These are phyloP conservation scores for Albatrellus ellisii DNA, from an alignment of 768 basidiomycete genomes.

Conservation along the genomic window DNA sequence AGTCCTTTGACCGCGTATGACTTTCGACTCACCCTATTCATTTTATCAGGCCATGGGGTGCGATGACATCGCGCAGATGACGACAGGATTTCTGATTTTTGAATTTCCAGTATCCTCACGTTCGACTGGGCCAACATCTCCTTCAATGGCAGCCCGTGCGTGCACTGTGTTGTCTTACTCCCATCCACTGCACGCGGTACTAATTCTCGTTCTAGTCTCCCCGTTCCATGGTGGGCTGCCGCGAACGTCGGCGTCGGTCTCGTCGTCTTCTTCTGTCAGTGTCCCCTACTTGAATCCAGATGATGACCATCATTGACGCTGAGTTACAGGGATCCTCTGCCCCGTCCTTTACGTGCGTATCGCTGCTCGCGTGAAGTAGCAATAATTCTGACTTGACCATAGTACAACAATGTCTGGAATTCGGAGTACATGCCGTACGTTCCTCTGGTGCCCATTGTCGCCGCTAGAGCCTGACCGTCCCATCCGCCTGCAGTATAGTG, in stretches of 20 bases:
- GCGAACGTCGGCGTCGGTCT: slow-evolving; percentile 15
- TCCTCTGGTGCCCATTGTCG: slow-evolving; percentile 9
- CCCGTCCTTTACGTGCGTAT: slow-evolving; percentile 19
- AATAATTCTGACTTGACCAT: background rate
- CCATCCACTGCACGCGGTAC: background rate
- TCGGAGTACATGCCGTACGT: slow-evolving; percentile 19
- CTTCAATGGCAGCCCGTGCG: slow-evolving; percentile 1
- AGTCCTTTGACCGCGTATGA: too few species aligned
- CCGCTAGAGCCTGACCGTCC: background rate
- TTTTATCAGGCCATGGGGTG: slow-evolving; percentile 1
- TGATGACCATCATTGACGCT: background rate
- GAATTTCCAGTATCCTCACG: background rate
- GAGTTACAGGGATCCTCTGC: slow-evolving; percentile 19
- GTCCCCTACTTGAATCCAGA: background rate
- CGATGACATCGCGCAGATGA: background rate
- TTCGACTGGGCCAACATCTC: slow-evolving; percentile 3
- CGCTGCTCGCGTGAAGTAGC: background rate
- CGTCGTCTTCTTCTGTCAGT: slow-evolving; percentile 28
- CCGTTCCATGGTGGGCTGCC: slow-evolving; percentile 4
- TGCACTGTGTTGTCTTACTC: background rate
- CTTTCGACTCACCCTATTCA: too few species aligned
- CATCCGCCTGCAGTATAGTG: slow-evolving; percentile 13
- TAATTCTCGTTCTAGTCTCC: background rate
- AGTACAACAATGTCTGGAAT: slow-evolving; percentile 22
- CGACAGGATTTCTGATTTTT: background rate